Conservation (phyloP, 768 basidiomycete genomes). For the Auriscalpium orientale region DNA sequence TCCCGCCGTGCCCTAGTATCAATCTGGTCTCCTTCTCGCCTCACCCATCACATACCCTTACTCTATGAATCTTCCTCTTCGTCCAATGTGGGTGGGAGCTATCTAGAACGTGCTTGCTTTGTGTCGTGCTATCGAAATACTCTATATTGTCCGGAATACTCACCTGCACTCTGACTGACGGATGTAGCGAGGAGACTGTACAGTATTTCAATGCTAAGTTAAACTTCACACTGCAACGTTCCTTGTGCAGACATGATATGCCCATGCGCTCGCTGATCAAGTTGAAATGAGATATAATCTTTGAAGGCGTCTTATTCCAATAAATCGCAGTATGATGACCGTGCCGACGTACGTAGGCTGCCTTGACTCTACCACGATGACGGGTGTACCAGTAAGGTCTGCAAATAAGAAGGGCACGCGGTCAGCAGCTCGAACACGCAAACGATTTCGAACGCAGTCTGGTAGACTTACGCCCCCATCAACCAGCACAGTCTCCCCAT, state of each 20-base stretch:
- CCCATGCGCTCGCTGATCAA: too few species aligned
- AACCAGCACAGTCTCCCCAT: conserved; percentile 39
- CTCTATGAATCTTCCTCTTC: not conserved
- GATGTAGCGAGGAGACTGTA: conserved; percentile 5
- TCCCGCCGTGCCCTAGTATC: too few species aligned
- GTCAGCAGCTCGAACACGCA: not conserved
- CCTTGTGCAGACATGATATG: not conserved
- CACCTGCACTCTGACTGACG: not conserved
- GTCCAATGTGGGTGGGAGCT: not conserved
- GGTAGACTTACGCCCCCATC: conserved; percentile 37
- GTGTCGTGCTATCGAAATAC: not conserved
- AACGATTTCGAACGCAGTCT: too few species aligned
- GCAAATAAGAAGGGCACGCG: not conserved
- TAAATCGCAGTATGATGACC: too few species aligned
- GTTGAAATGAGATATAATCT: too few species aligned
- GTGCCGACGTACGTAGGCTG: not conserved
- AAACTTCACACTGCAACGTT: not conserved
- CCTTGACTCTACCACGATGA: not conserved
- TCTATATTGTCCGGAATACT: conserved; percentile 12
- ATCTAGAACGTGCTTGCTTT: not conserved
- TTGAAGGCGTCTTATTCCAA: too few species aligned
- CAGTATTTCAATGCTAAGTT: conserved; percentile 16
- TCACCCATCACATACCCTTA: not conserved
- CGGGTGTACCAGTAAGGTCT: not conserved
- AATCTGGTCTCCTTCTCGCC: not conserved